Evolutionary conservation across 2,329 filamentous ascomycete genomes (phyloP), one percentile per base, ranked within the genome.

Genomic region (Phaeomoniella chlamydospora): DNA sequence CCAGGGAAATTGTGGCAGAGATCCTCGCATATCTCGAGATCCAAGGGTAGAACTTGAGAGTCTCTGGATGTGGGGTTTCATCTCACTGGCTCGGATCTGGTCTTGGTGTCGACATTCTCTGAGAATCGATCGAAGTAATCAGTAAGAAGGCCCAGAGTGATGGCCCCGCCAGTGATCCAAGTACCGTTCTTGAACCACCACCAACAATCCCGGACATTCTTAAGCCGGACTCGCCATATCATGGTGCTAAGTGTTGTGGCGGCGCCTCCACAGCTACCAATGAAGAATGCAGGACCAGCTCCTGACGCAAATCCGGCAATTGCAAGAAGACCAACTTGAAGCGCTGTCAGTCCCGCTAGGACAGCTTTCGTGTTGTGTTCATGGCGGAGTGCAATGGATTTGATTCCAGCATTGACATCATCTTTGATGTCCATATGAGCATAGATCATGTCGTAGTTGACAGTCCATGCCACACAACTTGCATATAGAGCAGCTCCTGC

Each of bases 1-100:
- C 83, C 82, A 70, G 62, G 39, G 69, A 78, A 39, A 80, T 94
- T 53, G 82, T 90, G 13, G 29, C 16, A 11, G 29, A 29, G 33
- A 34, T 39, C 4, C 33, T 29, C 29, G 31, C 26, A 11, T 22
- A 43, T 30, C 15, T 49, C 30, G n/a, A 32, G 14, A n/a, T n/a
- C 30, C 10, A 17, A 6, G 9, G 15, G 14, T 14, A 14, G 30
- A 32, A 6, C 9, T 9, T 32, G 12, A 13, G 15, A 14, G 30
- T 32, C 10, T 14, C 15, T 10, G 9, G 30, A 32, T 17, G 9
- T 32, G 15, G 15, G 30, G 14, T 14, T 32, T 9, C 14, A 29
- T 10, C 22, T 29, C 22, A 10, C 22, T 13, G 10, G 10, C 22
- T 29, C 22, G 10, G 10, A 10, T 29, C 10, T 29, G 13, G 10